Evolutionary conservation across 352 stramenopile genomes (phyloP).

Genomic region (Pythium volutum): DNA sequence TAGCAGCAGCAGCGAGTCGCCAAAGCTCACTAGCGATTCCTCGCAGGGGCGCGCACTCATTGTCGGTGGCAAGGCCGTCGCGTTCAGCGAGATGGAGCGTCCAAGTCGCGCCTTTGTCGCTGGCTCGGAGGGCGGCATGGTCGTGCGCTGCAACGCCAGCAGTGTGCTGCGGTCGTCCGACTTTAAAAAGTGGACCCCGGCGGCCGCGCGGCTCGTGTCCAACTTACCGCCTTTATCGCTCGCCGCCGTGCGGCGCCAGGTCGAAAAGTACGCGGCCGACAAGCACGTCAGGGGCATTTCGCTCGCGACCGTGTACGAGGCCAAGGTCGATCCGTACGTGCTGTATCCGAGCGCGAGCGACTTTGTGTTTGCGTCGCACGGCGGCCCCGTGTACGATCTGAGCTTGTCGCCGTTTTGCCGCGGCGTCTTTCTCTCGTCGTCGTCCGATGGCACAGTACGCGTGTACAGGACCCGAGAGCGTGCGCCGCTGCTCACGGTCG

Average conservation of each 20-base stretch:
- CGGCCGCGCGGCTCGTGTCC: slow-evolving; percentile 55
- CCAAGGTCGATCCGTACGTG: slow-evolving; percentile 51
- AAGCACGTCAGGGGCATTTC: slow-evolving; percentile 70
- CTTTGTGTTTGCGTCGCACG: slow-evolving; percentile 73
- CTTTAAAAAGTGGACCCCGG: slow-evolving; percentile 79
- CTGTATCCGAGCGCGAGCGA: slow-evolving; percentile 71
- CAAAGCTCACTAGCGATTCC: background rate
- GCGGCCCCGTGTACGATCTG: slow-evolving; percentile 73
- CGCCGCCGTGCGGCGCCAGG: slow-evolving; percentile 52
- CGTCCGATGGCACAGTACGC: slow-evolving; percentile 73
- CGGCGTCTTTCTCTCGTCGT: slow-evolving; percentile 74
- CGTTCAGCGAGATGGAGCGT: slow-evolving; percentile 61
- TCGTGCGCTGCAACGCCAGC: slow-evolving; percentile 66
- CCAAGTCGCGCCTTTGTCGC: slow-evolving; percentile 73
- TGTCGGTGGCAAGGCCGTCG: slow-evolving; percentile 62
- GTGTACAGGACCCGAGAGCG: slow-evolving; percentile 70
- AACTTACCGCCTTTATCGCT: slow-evolving; percentile 46
- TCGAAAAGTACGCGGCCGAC: slow-evolving; percentile 58
- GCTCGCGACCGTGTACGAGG: slow-evolving; percentile 68
- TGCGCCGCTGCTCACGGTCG: slow-evolving; percentile 55
- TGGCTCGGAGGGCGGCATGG: slow-evolving; percentile 65
- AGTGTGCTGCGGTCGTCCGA: slow-evolving; percentile 47
- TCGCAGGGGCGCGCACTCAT: slow-evolving; percentile 23
- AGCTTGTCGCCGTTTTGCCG: slow-evolving; percentile 84
- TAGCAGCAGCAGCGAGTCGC: slow-evolving; percentile 10